A percentile compares a stretch with the other conserved stretches of the same genome.
Conservation (phyloP, 495 filamentous ascomycete species). For the Corynascus novoguineensis region DNA sequence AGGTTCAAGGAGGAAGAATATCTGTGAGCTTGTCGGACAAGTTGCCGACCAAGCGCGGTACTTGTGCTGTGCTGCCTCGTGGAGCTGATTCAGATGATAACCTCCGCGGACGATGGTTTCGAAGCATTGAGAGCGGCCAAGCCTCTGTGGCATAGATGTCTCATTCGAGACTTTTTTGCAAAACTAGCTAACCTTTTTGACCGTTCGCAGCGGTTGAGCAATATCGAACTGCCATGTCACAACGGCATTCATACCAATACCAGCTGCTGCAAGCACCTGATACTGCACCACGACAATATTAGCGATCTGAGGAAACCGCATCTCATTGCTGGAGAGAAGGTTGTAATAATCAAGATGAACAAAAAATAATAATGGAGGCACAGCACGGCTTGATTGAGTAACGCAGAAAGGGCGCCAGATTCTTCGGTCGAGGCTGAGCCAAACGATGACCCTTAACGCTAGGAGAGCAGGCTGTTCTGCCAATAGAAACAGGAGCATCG, state of each 20-base stretch:
- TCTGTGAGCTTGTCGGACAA: conserved; percentile 18
- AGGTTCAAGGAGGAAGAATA: conserved; percentile 7
- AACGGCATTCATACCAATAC: background rate
- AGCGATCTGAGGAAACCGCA: background rate
- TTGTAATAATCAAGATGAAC: background rate
- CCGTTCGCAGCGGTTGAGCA: background rate
- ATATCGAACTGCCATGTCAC: conserved; percentile 6
- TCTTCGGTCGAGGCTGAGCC: too few relatives aligned
- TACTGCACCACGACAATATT: conserved; percentile 1
- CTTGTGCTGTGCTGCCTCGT: conserved; percentile 26
- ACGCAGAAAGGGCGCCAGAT: too few relatives aligned
- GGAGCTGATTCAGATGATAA: conserved; percentile 23
- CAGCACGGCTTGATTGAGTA: too few relatives aligned
- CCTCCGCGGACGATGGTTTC: background rate
- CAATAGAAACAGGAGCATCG: too few relatives aligned
- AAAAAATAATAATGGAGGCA: too few relatives aligned
- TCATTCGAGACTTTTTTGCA: background rate
- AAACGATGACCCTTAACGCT: too few relatives aligned
- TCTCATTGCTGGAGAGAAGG: background rate
- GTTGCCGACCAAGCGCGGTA: conserved; percentile 14
- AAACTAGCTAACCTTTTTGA: too few relatives aligned
- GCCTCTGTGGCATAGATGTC: background rate
- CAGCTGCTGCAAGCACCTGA: background rate
- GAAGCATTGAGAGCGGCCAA: background rate
- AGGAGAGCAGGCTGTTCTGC: too few relatives aligned